Evolutionary conservation across 2,329 filamentous ascomycete genomes (phyloP).

Genomic region (Lachnum nothofagi): DNA sequence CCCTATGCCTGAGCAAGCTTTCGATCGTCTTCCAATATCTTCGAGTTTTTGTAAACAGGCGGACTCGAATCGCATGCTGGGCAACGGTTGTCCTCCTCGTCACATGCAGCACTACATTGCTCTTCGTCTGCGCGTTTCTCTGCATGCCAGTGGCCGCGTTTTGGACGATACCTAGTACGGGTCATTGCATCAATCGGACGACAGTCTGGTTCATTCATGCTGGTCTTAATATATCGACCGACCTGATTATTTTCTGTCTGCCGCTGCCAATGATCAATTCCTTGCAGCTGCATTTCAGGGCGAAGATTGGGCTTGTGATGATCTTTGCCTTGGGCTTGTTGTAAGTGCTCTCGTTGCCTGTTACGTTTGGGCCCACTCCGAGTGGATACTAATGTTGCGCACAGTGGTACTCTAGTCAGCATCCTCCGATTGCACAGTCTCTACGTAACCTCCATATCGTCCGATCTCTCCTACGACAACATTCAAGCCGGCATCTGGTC

Average conservation of each 20-base stretch:
- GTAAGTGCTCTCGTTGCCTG: neutral
- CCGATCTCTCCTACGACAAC: neutral
- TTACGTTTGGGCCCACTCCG: neutral
- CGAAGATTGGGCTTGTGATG: neutral
- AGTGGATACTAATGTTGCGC: neutral
- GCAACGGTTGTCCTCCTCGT: neutral
- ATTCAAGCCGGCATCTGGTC: slow-evolving; percentile 31
- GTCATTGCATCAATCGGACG: neutral
- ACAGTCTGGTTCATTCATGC: neutral
- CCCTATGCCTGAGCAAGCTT: neutral
- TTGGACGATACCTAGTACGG: neutral
- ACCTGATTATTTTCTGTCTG: neutral
- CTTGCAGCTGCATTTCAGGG: neutral
- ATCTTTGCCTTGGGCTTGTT: neutral
- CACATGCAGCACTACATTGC: neutral
- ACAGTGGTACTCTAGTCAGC: neutral
- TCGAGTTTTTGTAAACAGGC: neutral
- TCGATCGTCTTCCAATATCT: neutral
- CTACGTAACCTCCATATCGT: neutral
- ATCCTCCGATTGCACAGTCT: neutral
- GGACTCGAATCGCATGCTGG: neutral
- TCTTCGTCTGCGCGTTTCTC: neutral
- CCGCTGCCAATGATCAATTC: neutral
- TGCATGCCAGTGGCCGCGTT: neutral
- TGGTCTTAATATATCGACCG: neutral